phyloP scores from a whole-genome alignment of 371 early-diverging fungal genomes.

The Thermomucor indicae-seudaticae region DNA sequence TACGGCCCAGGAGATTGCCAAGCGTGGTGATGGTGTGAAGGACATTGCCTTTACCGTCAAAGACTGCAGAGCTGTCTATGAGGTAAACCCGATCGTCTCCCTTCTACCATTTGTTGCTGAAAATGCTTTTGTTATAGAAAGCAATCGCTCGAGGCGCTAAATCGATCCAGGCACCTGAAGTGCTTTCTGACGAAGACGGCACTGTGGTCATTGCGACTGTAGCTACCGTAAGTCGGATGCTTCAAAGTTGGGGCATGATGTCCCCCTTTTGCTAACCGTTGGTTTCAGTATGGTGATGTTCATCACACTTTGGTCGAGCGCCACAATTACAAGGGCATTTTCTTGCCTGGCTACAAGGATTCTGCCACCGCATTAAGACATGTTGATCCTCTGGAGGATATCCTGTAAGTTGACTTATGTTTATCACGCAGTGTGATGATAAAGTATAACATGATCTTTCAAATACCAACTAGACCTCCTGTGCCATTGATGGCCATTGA shows the following conservation, averaged over 20 bases:
- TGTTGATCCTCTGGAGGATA: constrained; percentile 64
- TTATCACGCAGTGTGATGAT: background rate
- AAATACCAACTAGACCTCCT: constrained; percentile 37
- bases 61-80: constrained; percentile 75
- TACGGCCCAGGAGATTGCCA: constrained; percentile 70
- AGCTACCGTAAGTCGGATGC: constrained; percentile 56
- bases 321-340: constrained; percentile 76
- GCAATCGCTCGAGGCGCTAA: constrained; percentile 89
- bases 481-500: constrained; percentile 75
- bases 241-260: background rate
- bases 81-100: constrained; percentile 5
- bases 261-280: no score
- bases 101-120: background rate
- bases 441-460: background rate
- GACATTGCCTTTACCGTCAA: constrained; percentile 94
- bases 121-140: constrained; percentile 21
- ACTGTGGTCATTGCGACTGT: constrained; percentile 90
- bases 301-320: constrained; percentile 93
- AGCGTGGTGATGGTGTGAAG: constrained; percentile 94
- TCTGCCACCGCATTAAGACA: constrained; percentile 29
- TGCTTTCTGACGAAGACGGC: constrained; percentile 80
- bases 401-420: constrained; percentile 37
- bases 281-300: constrained; percentile 93
- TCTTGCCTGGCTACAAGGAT: constrained; percentile 80
- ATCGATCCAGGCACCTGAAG: constrained; percentile 80